These are phyloP conservation scores for Wickerhamomyces rabaulensis DNA, from an alignment of 805 yeast species.

Conservation along the genomic window DNA sequence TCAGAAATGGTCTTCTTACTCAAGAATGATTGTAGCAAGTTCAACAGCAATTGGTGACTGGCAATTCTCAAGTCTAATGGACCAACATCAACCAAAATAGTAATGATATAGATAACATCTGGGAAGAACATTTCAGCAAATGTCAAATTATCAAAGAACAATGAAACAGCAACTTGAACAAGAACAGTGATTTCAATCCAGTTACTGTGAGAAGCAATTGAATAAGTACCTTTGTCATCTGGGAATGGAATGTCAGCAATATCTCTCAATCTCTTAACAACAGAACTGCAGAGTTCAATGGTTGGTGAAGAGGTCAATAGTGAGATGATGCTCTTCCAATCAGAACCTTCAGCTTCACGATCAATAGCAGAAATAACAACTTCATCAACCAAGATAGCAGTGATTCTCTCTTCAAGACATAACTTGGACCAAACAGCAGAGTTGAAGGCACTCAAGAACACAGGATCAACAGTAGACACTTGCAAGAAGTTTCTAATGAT, in stretches of 20 bases:
- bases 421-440: slow-evolving; percentile 64
- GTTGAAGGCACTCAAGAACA: slow-evolving; percentile 47
- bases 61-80: slow-evolving; percentile 52
- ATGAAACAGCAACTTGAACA: slow-evolving; percentile 53
- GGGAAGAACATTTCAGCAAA: slow-evolving; percentile 62
- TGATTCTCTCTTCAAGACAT: slow-evolving; percentile 55
- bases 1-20: slow-evolving; percentile 48
- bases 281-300: slow-evolving; percentile 62
- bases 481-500: slow-evolving; percentile 58
- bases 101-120: slow-evolving; percentile 63
- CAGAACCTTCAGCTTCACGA: slow-evolving; percentile 68
- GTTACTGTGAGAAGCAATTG: slow-evolving; percentile 46
- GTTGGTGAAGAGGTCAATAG: slow-evolving; percentile 65
- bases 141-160: slow-evolving; percentile 65
- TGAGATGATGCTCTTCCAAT: slow-evolving; percentile 58
- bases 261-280: slow-evolving; percentile 50
- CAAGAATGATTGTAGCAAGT: slow-evolving; percentile 64
- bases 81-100: slow-evolving; percentile 50
- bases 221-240: slow-evolving; percentile 32
- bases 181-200: slow-evolving; percentile 72
- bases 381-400: slow-evolving; percentile 61
- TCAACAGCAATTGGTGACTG: slow-evolving; percentile 56
- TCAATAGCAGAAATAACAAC: slow-evolving; percentile 70
- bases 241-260: slow-evolving; percentile 48
- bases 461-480: slow-evolving; percentile 45